Percentiles rank a stretch among this genome's conserved stretches.
phyloP scores from a whole-genome alignment of 805 yeast species.

The Hanseniaspora taiwanica region DNA sequence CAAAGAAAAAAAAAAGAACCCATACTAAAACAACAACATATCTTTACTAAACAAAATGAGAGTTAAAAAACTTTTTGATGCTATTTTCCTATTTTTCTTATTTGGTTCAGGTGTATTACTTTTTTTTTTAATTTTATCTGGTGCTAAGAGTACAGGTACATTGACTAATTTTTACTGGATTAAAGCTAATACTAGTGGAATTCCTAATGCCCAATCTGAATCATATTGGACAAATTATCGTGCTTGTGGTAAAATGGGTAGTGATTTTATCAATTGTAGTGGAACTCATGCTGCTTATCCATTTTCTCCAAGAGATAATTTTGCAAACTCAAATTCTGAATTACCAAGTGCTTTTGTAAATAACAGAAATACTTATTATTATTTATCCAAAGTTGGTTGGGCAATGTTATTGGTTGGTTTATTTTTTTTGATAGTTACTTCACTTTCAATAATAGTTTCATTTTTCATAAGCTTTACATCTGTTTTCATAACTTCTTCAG shows the following conservation, averaged over 20 bases:
- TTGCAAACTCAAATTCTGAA: slow-evolving; percentile 32
- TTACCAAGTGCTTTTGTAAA: slow-evolving; percentile 42
- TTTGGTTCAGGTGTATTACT: slow-evolving; percentile 38
- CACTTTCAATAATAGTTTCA: slow-evolving; percentile 24
- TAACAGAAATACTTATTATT: slow-evolving; percentile 42
- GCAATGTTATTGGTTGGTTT: slow-evolving; percentile 49
- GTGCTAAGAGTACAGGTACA: slow-evolving; percentile 39
- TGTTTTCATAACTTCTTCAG: slow-evolving; percentile 4
- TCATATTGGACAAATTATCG: slow-evolving; percentile 81
- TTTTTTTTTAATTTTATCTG: slow-evolving; percentile 55
- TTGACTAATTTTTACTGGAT: slow-evolving; percentile 67
- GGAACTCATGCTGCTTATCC: slow-evolving; percentile 62
- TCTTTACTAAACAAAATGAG: slow-evolving; percentile 9
- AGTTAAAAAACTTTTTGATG: slow-evolving; percentile 18
- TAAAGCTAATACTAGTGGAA: slow-evolving; percentile 53
- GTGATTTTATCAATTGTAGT: slow-evolving; percentile 37
- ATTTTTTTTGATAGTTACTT: slow-evolving; percentile 36
- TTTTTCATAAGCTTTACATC: slow-evolving; percentile 13
- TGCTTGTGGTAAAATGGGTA: slow-evolving; percentile 33
- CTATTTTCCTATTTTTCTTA: slow-evolving; percentile 23
- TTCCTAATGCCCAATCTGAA: slow-evolving; percentile 27
- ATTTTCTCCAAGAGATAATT: slow-evolving; percentile 69
- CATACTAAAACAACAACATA: background rate
- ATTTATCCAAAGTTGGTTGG: slow-evolving; percentile 55
- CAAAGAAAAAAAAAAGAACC: background rate